Conservation (phyloP, 805 yeast species). For the Cyberlindnera saturnus region DNA sequence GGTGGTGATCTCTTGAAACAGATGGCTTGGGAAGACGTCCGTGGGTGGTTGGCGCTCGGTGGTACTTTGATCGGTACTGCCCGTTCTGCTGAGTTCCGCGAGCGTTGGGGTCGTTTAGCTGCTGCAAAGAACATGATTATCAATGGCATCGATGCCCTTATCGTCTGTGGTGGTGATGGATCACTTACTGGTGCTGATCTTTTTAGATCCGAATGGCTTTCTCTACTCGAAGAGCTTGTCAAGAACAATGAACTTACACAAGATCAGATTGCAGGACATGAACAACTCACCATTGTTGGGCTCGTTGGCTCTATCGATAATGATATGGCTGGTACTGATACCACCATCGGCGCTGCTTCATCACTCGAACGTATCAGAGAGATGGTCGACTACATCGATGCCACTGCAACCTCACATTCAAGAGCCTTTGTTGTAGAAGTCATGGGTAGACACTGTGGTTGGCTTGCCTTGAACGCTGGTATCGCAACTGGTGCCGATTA, state of each 20-base stretch:
- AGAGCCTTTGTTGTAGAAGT: slow-evolving; percentile 97
- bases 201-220: slow-evolving; percentile 93
- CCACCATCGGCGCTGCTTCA: slow-evolving; percentile 94
- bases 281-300: slow-evolving; percentile 81
- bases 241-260: slow-evolving; percentile 48
- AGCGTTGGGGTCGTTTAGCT: slow-evolving; percentile 74
- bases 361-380: slow-evolving; percentile 90
- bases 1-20: slow-evolving; percentile 78
- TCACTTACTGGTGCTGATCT: slow-evolving; percentile 96
- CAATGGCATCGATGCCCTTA: slow-evolving; percentile 88
- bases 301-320: slow-evolving; percentile 96
- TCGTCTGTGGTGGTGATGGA: slow-evolving; percentile 99
- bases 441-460: slow-evolving; percentile 99
- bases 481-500: slow-evolving; percentile 94
- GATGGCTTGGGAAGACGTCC: slow-evolving; percentile 90
- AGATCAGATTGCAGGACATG: slow-evolving; percentile 55
- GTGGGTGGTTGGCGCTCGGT: slow-evolving; percentile 89
- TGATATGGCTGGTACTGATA: slow-evolving; percentile 96
- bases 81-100: slow-evolving; percentile 78
- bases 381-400: slow-evolving; percentile 93
- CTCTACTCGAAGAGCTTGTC: slow-evolving; percentile 67
- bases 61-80: slow-evolving; percentile 98
- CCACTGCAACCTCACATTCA: slow-evolving; percentile 95
- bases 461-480: slow-evolving; percentile 98
- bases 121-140: slow-evolving; percentile 82